Base-by-base conservation (phyloP, 2,329 filamentous ascomycete species). In the Metarhizium robertsii region DNA sequence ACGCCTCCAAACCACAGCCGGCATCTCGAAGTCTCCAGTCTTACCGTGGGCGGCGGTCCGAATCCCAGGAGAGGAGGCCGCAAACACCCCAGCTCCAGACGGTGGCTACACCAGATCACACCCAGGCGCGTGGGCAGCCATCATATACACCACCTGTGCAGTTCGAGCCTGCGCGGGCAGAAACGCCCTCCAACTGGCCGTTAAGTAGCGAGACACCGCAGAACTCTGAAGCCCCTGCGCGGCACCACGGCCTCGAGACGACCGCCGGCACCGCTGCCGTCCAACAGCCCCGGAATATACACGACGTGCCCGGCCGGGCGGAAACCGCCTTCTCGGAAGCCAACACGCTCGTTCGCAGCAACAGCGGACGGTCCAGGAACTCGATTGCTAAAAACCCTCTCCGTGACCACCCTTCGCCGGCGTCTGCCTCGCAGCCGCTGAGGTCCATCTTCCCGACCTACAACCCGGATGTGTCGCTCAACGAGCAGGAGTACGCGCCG, bases 361-460 rank as follows among this genome's bases (percentile, higher is more conserved):
- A 72, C 51, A 82, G 78, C 64, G 73, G 70, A 50, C 70, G 73
- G 18, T 81, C 79, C 1, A 72, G 78, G 54, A 79, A 71, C 65
- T 85, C 80, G 20, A 83, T 83, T 60, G 78, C 79, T 52, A 84
- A 84, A 61, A 69, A 73, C 29, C 80, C 79, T 16, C 63, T 78
- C 4, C 65, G 64, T 30, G 71, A 73, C 29, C 67, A 69, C 8
- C 49, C 66, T 64, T 4, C 61, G 64, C 25, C 59, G 66, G 48
- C 66, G 66, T 52, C 67, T 60, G 57, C 64, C 66, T 1, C 78
- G 61, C 57, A 62, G 7, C 16, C 68, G 0, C 77, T 88, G 62
- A 79, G 81, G 36, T 91, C 87, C 29, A 90, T 92, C 62, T 92
- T 92, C 62, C 88, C 88, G 7, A 78, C 80, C 34, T 91, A 90